A percentile compares a stretch with the other conserved stretches of the same genome.
phyloP scores from a whole-genome alignment of 257 asterid species.

The Salvia rosmarinus region DNA sequence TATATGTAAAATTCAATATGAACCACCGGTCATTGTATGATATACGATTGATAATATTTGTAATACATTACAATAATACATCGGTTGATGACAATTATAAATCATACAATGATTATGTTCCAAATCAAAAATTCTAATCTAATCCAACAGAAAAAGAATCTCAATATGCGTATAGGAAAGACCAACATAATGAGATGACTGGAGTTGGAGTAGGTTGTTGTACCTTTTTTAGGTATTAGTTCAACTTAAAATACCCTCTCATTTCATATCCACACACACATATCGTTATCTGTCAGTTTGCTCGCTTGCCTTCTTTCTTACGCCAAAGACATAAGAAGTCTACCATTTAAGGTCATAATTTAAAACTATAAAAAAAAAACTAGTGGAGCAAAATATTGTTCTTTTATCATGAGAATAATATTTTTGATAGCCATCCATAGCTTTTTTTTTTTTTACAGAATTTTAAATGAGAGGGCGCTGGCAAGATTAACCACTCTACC shows the following conservation, averaged over 20 bases:
- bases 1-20: no score
- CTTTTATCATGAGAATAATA: no score
- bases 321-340: background rate
- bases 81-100: no score
- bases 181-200: background rate
- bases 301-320: background rate
- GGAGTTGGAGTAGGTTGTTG: slow-evolving; percentile 15
- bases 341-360: background rate
- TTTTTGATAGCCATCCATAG: no score
- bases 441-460: no score
- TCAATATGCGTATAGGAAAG: background rate
- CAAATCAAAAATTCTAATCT: no score
- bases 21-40: no score
- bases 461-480: no score
- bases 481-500: no score
- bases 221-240: background rate
- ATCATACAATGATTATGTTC: no score
- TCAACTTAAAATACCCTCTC: slow-evolving; percentile 3
- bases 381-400: background rate
- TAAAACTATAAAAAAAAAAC: background rate
- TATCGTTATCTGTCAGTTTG: background rate
- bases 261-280: background rate
- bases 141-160: background rate
- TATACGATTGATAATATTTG: no score
- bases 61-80: no score